These are phyloP conservation scores for Metschnikowia kunwiensis DNA, from an alignment of 805 yeast genomes.

Conservation along the genomic window DNA sequence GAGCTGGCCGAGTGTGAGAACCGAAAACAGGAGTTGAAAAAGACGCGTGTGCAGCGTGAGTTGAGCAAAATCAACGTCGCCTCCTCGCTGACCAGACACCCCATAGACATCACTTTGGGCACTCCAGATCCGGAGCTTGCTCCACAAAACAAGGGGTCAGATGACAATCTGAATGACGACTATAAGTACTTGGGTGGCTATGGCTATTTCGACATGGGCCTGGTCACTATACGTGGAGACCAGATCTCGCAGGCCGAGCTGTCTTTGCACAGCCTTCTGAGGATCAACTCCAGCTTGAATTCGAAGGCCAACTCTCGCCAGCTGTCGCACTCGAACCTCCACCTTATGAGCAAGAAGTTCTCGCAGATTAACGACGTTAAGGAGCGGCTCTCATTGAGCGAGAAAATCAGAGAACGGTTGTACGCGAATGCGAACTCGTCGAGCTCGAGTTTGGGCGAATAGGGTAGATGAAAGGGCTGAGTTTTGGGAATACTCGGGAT, in stretches of 20 bases:
- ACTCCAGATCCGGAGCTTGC: slow-evolving; percentile 1
- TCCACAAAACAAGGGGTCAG: background rate
- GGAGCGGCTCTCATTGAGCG: slow-evolving; percentile 33
- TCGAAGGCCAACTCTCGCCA: slow-evolving; percentile 21
- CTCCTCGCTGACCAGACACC: slow-evolving; percentile 22
- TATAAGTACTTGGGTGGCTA: slow-evolving; percentile 69
- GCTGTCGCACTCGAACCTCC: slow-evolving; percentile 31
- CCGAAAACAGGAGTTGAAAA: slow-evolving; percentile 33
- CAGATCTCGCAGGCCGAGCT: slow-evolving; percentile 29
- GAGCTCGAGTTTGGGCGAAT: no score
- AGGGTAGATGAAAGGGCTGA: no score
- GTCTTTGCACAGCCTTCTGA: slow-evolving; percentile 24
- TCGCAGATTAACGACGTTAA: slow-evolving; percentile 21
- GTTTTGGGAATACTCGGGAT: no score
- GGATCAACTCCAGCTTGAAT: slow-evolving; percentile 18
- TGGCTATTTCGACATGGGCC: slow-evolving; percentile 77
- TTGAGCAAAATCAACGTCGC: slow-evolving; percentile 25
- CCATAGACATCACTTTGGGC: slow-evolving; percentile 19
- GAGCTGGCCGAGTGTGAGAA: slow-evolving; percentile 31
- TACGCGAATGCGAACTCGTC: slow-evolving; percentile 11
- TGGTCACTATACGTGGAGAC: slow-evolving; percentile 55
- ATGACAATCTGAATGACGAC: slow-evolving; percentile 17
- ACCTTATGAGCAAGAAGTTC: slow-evolving; percentile 5
- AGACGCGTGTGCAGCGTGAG: slow-evolving; percentile 34
- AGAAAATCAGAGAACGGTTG: slow-evolving; percentile 36